Conservation (phyloP, 2,329 filamentous ascomycete genomes). For the Zalaria obscura region DNA sequence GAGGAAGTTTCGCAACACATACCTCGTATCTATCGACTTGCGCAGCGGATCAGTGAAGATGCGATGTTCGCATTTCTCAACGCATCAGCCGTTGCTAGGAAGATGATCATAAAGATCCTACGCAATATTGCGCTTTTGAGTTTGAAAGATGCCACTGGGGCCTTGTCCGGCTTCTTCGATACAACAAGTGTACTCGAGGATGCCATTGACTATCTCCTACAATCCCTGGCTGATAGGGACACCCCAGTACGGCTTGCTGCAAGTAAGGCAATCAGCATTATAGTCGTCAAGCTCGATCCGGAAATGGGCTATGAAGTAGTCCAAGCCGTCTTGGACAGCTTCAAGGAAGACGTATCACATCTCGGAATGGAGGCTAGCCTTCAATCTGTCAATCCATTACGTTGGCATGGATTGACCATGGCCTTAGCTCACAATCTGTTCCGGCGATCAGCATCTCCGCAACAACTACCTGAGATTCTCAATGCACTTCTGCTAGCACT, state of each 20-base stretch:
- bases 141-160: slow-evolving; percentile 27
- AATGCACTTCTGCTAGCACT: slow-evolving; percentile 66
- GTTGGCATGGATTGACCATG: slow-evolving; percentile 87
- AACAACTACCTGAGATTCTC: slow-evolving; percentile 58
- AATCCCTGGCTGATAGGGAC: slow-evolving; percentile 69
- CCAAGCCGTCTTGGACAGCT: slow-evolving; percentile 62
- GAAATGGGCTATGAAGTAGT: slow-evolving; percentile 80
- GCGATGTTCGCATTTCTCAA: slow-evolving; percentile 42
- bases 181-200: slow-evolving; percentile 46
- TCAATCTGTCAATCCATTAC: slow-evolving; percentile 61
- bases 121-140: slow-evolving; percentile 57
- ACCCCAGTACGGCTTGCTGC: slow-evolving; percentile 82
- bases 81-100: slow-evolving; percentile 66
- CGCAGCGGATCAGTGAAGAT: slow-evolving; percentile 43
- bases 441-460: slow-evolving; percentile 60
- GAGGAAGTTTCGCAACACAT: slow-evolving; percentile 58
- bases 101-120: slow-evolving; percentile 72
- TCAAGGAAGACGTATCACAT: slow-evolving; percentile 39
- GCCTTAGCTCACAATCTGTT: slow-evolving; percentile 80
- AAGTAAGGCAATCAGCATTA: slow-evolving; percentile 81
- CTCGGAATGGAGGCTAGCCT: slow-evolving; percentile 39
- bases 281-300: slow-evolving; percentile 64
- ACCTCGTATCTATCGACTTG: slow-evolving; percentile 48
- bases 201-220: slow-evolving; percentile 68
- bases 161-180: slow-evolving; percentile 18